Conservation (phyloP, 768 basidiomycete genomes). For the Amyloporia xantha region DNA sequence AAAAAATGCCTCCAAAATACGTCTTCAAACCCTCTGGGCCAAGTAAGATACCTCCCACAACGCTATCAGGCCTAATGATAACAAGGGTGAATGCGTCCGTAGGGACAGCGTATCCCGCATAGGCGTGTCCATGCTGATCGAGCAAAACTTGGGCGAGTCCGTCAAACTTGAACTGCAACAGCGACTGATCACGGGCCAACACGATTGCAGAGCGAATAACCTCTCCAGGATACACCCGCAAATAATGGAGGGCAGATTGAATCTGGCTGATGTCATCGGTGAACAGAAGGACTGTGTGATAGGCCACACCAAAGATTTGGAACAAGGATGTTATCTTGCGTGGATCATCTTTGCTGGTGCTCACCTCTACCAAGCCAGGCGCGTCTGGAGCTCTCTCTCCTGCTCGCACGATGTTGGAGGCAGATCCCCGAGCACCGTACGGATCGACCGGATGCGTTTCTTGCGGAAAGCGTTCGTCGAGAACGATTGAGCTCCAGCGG, state of each 20-base stretch:
- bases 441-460: constrained; percentile 13
- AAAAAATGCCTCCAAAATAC: constrained; percentile 3
- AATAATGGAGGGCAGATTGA: neutral
- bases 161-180: neutral
- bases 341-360: neutral
- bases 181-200: constrained; percentile 1
- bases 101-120: neutral
- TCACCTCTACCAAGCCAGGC: constrained; percentile 20
- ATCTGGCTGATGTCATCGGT: constrained; percentile 20
- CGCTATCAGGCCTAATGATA: constrained; percentile 8
- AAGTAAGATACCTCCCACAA: constrained; percentile 4
- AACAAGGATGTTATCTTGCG: constrained; percentile 20
- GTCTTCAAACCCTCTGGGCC: constrained; percentile 1
- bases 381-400: constrained; percentile 45
- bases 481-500: constrained; percentile 41
- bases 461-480: constrained; percentile 1
- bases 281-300: constrained; percentile 39
- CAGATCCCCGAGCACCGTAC: no score
- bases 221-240: neutral
- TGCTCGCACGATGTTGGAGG: constrained; percentile 28
- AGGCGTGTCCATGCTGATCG: constrained; percentile 9
- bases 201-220: neutral
- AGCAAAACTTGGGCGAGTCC: neutral
- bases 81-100: neutral
- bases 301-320: constrained; percentile 18